Conservation (phyloP, 140 eudicot genomes). For the Flaveria floridana region DNA sequence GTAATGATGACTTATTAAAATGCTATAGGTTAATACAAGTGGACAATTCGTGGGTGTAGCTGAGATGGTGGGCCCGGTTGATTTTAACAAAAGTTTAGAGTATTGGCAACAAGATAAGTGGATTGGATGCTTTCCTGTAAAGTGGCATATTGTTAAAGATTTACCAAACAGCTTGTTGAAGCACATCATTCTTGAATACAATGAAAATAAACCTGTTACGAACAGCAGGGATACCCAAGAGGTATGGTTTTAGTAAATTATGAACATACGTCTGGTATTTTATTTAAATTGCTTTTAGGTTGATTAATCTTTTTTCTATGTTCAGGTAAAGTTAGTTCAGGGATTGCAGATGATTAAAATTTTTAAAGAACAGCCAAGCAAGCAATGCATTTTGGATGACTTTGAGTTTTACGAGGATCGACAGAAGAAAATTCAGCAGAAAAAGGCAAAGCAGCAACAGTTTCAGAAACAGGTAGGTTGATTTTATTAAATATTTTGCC, state of each 20-base stretch:
- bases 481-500: neutral
- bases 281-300: neutral
- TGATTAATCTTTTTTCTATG: neutral
- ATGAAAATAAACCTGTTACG: constrained; percentile 85
- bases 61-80: constrained; percentile 83
- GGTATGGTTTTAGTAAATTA: constrained; percentile 35
- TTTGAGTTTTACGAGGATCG: constrained; percentile 86
- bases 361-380: constrained; percentile 62
- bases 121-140: constrained; percentile 89
- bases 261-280: neutral
- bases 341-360: constrained; percentile 71
- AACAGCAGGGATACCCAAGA: constrained; percentile 98
- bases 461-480: constrained; percentile 47
- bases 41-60: constrained; percentile 94
- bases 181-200: constrained; percentile 76
- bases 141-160: constrained; percentile 97
- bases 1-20: neutral
- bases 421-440: constrained; percentile 74
- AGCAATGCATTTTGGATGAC: constrained; percentile 74
- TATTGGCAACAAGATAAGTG: constrained; percentile 98
- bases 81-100: constrained; percentile 74
- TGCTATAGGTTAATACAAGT: constrained; percentile 71
- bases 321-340: constrained; percentile 66
- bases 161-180: constrained; percentile 75
- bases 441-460: constrained; percentile 55